Base-by-base conservation (phyloP, 495 filamentous ascomycete genomes). In the Hyaloscypha hepaticicola region DNA sequence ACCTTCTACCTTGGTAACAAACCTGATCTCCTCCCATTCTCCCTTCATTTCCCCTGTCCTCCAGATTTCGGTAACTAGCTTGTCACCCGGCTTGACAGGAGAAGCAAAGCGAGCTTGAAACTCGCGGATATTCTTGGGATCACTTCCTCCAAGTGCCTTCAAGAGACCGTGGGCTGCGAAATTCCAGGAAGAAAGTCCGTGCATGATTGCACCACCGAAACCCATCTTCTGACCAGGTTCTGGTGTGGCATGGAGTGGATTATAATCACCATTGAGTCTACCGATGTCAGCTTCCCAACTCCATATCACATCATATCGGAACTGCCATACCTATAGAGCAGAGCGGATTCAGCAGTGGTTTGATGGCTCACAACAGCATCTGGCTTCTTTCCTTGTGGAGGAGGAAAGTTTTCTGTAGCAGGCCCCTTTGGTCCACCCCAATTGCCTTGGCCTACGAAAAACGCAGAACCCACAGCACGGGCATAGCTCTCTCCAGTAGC, bases 381-480 rank as follows among this genome's bases (percentile, higher is more conserved):
- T n/a, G 93, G 89, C 61, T 81, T 80, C 76, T 84, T 87, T 55
- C 79, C 88, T 70, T 85, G 74, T 5, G 92, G 92, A 9, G 90
- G 86, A 7, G 90, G 84, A 76, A 83, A 95, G 78, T 85, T 93
- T 49, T 85, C 79, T 3, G 87, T 87, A 55, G 87, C 86, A 6
- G 90, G 90, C 14, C 90, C 90, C 78, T 95, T 94, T n/a, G 93
- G 92, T 1, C 92, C 93, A 61, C 91, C 91, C 92, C 92, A 96
- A 59, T 83, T 83, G 49, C 93, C 93, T 77, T 96, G 91, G 7
- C 84, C 91, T 38, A 96, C 88, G 69, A 85, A 91, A 76, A 96
- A 96, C 21, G 83, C 86, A 65, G 84, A 89, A 52, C 85, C 83
- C 41, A 88, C 77, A 38, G 84, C 84, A 69, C 85, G 85, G 33